Evolutionary conservation across 2,329 filamentous ascomycete genomes (phyloP).

Genomic region (Calonectria pteridis): DNA sequence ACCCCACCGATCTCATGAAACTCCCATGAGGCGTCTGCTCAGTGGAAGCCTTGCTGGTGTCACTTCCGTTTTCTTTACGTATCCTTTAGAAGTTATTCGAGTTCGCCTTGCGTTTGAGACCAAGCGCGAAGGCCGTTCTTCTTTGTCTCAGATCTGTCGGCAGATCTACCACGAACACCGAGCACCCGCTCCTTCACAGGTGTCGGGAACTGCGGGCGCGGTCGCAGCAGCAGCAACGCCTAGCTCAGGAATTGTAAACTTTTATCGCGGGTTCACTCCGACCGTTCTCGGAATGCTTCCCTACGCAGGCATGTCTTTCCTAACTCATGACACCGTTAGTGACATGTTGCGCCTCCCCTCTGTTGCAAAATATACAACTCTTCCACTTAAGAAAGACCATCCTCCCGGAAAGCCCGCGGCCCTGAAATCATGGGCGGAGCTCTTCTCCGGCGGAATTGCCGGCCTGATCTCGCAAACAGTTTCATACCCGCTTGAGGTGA

Average conservation of each 20-base stretch:
- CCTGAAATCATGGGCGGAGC: constrained; percentile 87
- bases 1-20: constrained; percentile 78
- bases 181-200: constrained; percentile 45
- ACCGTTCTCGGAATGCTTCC: constrained; percentile 96
- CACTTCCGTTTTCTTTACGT: constrained; percentile 95
- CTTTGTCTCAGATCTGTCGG: constrained; percentile 80
- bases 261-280: constrained; percentile 93
- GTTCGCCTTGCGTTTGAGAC: constrained; percentile 97
- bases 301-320: constrained; percentile 94
- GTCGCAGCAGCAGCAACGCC: constrained; percentile 62
- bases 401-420: constrained; percentile 74
- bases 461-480: constrained; percentile 91
- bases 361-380: constrained; percentile 79
- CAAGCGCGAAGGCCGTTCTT: constrained; percentile 77
- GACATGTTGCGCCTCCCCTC: constrained; percentile 81
- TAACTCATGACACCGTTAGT: constrained; percentile 91
- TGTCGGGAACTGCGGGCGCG: constrained; percentile 56
- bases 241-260: constrained; percentile 82
- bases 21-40: constrained; percentile 79
- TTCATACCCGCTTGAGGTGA: constrained; percentile 94
- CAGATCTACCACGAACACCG: constrained; percentile 88
- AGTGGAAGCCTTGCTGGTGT: constrained; percentile 84
- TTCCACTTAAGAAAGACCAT: constrained; percentile 70
- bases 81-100: constrained; percentile 91
- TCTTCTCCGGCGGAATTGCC: constrained; percentile 85